Percentiles rank a stretch among this genome's conserved stretches.
Conservation (phyloP, 371 early-diverging fungal species). For the Basidiobolus meristosporus region DNA sequence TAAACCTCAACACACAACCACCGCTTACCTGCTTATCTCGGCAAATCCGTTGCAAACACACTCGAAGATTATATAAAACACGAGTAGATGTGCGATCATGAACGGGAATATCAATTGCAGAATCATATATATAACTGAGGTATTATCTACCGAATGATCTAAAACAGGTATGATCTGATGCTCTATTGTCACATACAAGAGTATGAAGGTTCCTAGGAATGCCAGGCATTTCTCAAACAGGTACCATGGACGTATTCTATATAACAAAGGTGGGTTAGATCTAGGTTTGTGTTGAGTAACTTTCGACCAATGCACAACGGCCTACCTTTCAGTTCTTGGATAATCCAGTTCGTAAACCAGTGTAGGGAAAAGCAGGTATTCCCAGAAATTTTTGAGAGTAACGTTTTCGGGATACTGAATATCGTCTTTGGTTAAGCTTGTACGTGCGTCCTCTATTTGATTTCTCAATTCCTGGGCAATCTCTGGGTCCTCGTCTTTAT, state of each 20-base stretch:
- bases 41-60: slow-evolving; percentile 91
- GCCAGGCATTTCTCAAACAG: slow-evolving; percentile 68
- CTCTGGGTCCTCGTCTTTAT: slow-evolving; percentile 7
- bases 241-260: slow-evolving; percentile 74
- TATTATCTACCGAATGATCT: slow-evolving; percentile 28
- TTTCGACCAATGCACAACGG: no score
- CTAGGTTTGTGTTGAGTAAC: no score
- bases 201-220: slow-evolving; percentile 52
- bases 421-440: not conserved
- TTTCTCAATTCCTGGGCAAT: not conserved
- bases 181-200: slow-evolving; percentile 72
- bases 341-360: slow-evolving; percentile 86
- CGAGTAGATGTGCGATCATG: slow-evolving; percentile 68
- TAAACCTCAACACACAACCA: no score
- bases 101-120: slow-evolving; percentile 66
- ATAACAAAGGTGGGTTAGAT: slow-evolving; percentile 1
- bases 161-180: slow-evolving; percentile 67
- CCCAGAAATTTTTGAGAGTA: slow-evolving; percentile 61
- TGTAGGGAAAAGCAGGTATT: slow-evolving; percentile 75
- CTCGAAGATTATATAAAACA: slow-evolving; percentile 92
- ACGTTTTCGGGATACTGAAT: slow-evolving; percentile 56
- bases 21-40: slow-evolving; percentile 61
- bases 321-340: slow-evolving; percentile 70
- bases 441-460: not conserved
- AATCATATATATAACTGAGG: slow-evolving; percentile 28